Evolutionary conservation across 306 rosid genomes (phyloP).

Genomic region (Adenanthera pavonina): DNA sequence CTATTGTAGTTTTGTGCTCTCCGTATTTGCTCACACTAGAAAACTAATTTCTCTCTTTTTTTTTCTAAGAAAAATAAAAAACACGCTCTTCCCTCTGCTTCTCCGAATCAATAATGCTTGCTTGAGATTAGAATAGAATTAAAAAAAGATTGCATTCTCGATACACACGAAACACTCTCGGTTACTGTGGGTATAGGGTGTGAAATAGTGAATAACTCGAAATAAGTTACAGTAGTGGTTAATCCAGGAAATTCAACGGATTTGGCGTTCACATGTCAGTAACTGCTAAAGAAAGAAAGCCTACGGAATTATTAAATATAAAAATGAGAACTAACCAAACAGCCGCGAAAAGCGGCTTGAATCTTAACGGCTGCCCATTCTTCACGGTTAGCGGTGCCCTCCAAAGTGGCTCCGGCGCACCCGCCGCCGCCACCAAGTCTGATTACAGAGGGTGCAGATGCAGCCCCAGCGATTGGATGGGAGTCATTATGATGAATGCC

Average conservation of each 20-base stretch:
- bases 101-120: not conserved
- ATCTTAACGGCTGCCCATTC: constrained; percentile 71
- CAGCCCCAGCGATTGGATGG: constrained; percentile 44
- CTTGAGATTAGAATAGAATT: not conserved
- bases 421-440: constrained; percentile 39
- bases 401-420: constrained; percentile 24
- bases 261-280: constrained; percentile 14
- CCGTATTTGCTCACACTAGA: not conserved
- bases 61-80: not conserved
- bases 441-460: constrained; percentile 49
- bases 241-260: not conserved
- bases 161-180: not conserved
- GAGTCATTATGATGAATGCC: constrained; percentile 27
- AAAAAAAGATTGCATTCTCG: not conserved
- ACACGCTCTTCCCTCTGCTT: not conserved
- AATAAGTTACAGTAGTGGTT: not conserved
- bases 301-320: constrained; percentile 4
- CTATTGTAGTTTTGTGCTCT: not conserved
- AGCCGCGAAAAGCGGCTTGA: constrained; percentile 86
- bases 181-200: not conserved
- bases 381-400: constrained; percentile 30
- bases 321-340: constrained; percentile 61
- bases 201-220: constrained; percentile 1
- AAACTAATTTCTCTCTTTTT: not conserved
- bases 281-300: not conserved